Base-by-base conservation (phyloP, 495 filamentous ascomycete genomes). In the Schizothecium vesticola region DNA sequence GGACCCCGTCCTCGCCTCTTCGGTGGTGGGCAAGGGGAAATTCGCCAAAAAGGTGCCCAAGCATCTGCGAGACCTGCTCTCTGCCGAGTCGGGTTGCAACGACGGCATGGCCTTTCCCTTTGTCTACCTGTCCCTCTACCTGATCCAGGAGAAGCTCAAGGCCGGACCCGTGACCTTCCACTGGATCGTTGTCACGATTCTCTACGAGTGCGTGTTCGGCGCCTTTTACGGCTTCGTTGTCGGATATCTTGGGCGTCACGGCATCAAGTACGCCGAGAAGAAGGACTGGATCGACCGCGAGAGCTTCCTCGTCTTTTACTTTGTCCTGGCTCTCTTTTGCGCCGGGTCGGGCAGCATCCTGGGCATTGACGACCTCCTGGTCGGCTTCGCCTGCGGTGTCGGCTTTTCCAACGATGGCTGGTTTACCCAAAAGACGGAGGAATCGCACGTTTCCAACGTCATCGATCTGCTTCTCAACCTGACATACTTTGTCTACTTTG, bases 41-140 rank as follows among this genome's bases (percentile, higher is more conserved):
- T 99, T 99, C 73, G 94, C 96, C 59, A 97, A 96, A 78, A 87
- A 96, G 67, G 93, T 99, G 23, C 96, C 96, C 22, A 97, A 96
- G 81, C 96, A 98, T 87, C 81, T 99, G 78, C 87, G 96, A 80
- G 96, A 99, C 78, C 71, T 99, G 13, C 85, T 99, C 33, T 98
- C 96, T 16, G 94, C 94, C 67, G 96, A 99, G 78, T 98, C 96
- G 1, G 96, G 96, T 25, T 99, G 96, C 84, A 99, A 99, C 81
- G 96, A 99, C 77, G 96, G 96, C 79, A 98, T 98, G 96, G 95
- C 96, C 21, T 99, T 99, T 79, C 96, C 96, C 8, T 99, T 99
- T 80, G 89, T 99, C 75, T 99, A 98, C 77, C 85, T 98, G 19
- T 86, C 90, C 2, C 83, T 96, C 59, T 98, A 98, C 73, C 86